Conservation (phyloP, 495 filamentous ascomycete species). For the Talaromyces thailandensis region DNA sequence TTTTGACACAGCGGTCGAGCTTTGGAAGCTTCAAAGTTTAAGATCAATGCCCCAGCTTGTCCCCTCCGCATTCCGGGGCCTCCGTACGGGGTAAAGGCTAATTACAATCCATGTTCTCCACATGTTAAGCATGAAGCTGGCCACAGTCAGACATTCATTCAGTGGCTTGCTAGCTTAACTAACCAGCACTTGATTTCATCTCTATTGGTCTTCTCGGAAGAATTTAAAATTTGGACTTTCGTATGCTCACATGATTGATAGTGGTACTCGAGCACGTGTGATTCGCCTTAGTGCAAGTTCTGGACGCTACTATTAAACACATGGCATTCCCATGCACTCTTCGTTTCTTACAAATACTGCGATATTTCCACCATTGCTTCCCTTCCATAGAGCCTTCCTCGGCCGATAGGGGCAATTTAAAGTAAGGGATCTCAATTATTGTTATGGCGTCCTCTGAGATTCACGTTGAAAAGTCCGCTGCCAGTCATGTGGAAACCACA, state of each 20-base stretch:
- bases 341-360: not conserved
- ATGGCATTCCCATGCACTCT: not conserved
- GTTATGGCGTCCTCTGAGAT: not conserved
- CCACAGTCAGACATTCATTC: not conserved
- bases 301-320: not conserved
- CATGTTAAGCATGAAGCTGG: not conserved
- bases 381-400: not conserved
- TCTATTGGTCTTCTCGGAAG: not conserved
- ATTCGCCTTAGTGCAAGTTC: not conserved
- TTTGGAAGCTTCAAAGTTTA: not conserved
- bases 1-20: not conserved
- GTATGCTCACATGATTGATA: not conserved
- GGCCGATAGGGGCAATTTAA: not conserved
- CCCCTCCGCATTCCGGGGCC: not conserved
- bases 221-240: not conserved
- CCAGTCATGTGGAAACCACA: constrained; percentile 1
- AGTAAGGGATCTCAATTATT: not conserved
- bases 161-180: too few species aligned
- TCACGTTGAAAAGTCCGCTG: constrained; percentile 4
- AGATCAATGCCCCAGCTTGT: not conserved
- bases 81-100: not conserved
- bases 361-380: not conserved
- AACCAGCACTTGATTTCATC: not conserved
- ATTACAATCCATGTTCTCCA: not conserved
- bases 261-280: not conserved